Evolutionary conservation across 352 stramenopile genomes (phyloP).

Genomic region (Phytopythium mirpurense): DNA sequence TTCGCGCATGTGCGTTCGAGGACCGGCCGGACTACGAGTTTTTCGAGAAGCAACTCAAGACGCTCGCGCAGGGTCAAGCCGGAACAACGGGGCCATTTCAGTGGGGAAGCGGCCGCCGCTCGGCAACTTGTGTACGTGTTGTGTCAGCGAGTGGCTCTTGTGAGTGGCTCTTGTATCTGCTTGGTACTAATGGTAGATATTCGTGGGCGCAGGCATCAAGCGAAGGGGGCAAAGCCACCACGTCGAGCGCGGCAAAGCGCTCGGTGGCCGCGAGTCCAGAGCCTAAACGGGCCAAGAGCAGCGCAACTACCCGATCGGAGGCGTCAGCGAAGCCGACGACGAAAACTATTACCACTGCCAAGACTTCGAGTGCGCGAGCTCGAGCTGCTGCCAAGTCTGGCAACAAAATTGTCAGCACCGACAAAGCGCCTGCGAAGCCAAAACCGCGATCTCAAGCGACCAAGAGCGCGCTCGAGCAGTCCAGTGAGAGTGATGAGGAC

Average conservation of each 20-base stretch:
- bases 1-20: slow-evolving; percentile 59
- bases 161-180: too few relatives aligned
- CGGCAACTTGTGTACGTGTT: neutral
- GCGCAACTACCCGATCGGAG: too few relatives aligned
- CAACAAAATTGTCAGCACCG: too few relatives aligned
- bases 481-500: slow-evolving; percentile 12
- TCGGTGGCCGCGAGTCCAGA: slow-evolving; percentile 14
- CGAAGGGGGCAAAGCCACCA: slow-evolving; percentile 6
- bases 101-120: slow-evolving; percentile 20
- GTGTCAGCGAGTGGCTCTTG: too few relatives aligned
- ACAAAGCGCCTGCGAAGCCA: too few relatives aligned
- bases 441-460: neutral
- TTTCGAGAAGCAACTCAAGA: slow-evolving; percentile 44
- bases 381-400: neutral
- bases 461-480: slow-evolving; percentile 7
- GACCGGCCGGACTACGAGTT: slow-evolving; percentile 77
- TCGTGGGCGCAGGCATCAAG: neutral
- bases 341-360: slow-evolving; percentile 9
- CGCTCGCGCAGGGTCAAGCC: slow-evolving; percentile 37
- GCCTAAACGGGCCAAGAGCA: slow-evolving; percentile 7
- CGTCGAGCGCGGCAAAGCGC: slow-evolving; percentile 9
- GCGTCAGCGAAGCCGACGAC: neutral
- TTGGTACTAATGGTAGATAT: neutral
- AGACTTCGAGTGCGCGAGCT: slow-evolving; percentile 3
- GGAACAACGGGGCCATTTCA: slow-evolving; percentile 30